phyloP scores from a whole-genome alignment of 2,329 filamentous ascomycete genomes.

The Talaromyces piceae region DNA sequence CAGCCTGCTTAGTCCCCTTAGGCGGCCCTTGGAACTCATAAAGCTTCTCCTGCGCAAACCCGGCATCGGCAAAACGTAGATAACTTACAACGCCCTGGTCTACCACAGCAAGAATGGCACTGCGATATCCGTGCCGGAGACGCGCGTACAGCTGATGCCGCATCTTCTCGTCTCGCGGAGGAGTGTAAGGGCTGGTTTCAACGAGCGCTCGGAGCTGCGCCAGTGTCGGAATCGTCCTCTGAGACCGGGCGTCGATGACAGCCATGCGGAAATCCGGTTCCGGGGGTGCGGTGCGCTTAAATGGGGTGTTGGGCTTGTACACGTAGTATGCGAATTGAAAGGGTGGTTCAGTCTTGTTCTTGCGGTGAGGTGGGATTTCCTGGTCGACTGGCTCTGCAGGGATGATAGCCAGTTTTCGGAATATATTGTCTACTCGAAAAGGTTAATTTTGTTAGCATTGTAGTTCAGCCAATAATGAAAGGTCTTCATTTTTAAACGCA shows the following conservation, averaged over 20 bases:
- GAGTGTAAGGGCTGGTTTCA: conserved; percentile 63
- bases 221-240: conserved; percentile 62
- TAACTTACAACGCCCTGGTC: conserved; percentile 89
- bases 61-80: conserved; percentile 68
- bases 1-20: conserved; percentile 23
- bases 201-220: conserved; percentile 65
- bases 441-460: background rate
- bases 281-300: conserved; percentile 72
- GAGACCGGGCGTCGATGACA: conserved; percentile 66
- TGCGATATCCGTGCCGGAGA: conserved; percentile 75
- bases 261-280: conserved; percentile 77
- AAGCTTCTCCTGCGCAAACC: conserved; percentile 68
- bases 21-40: conserved; percentile 33
- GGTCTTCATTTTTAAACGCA: conserved; percentile 23
- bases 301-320: conserved; percentile 65
- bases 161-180: conserved; percentile 45
- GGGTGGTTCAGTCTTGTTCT: conserved; percentile 37
- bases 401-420: conserved; percentile 66
- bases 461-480: background rate
- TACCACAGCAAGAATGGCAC: conserved; percentile 78
- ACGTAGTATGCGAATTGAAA: conserved; percentile 73
- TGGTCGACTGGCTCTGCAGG: conserved; percentile 57
- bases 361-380: conserved; percentile 16
- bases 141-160: conserved; percentile 59
- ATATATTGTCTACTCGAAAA: conserved; percentile 58